Base-by-base conservation (phyloP, 176 grass and related monocot species). In the Cenchrus americanus region DNA sequence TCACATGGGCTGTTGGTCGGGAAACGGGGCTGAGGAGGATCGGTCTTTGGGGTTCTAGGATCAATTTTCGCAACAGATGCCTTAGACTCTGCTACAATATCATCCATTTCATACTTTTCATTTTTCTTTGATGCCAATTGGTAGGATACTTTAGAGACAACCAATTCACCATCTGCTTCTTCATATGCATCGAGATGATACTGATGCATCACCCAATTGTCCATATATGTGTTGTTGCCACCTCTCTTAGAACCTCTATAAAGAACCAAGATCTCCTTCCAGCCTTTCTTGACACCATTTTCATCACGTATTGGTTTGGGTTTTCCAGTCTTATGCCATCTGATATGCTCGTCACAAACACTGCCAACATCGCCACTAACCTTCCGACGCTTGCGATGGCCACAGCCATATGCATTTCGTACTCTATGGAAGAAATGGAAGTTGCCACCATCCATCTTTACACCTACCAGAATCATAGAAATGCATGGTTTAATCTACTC, bases 181-280 rank as follows among this genome's bases (percentile, higher is more conserved):
- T 96, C 81, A 49, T 90, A 54, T 7, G 9, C 55, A 14, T 93
- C 91, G 69, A 96, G 84, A 87, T 96, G 91, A 26, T 90, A 96
- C 37, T 99, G 88, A 94, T 94, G 91, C 81, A 99, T 96, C 52
- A 82, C 92, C 96, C 93, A 99, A 46, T 89, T 87, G 53, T 79
- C 70, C 82, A 61, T 92, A 2, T 71, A 40, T 61, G 46, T 84
- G 50, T 72, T 93, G 73, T 13, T 12, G 1, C 34, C 46, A 14
- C 66, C 57, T 32, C n/a, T 64, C 54, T 83, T 76, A 7, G 63
- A 69, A 66, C 74, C 78, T 83, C 49, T 92, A 81, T 82, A 79
- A 44, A 99, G 92, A 80, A 94, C 89, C 71, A 99, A 48, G 77
- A 99, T 99, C 83, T 96, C 96, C 75, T 92, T 99, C 93, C 91